Base-by-base conservation (phyloP, 768 basidiomycete species). In the Trametes punicea region DNA sequence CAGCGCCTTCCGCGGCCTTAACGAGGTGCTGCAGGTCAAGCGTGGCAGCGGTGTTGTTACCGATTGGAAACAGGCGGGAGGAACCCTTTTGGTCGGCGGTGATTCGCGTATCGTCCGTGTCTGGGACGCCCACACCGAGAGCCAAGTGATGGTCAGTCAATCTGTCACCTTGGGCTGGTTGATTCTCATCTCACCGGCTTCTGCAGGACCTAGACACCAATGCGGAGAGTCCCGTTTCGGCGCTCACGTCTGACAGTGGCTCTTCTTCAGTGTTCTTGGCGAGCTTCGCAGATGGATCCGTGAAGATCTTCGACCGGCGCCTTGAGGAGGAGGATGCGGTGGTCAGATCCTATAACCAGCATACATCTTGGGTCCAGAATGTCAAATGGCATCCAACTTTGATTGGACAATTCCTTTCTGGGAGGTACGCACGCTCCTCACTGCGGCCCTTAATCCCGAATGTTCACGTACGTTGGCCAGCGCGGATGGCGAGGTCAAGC, bases 71-170 rank as follows among this genome's bases (percentile, higher is more conserved):
- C 96, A 98, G 71, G 78, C 81, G 2, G 80, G 85, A 23, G 97
- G 95, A 0, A 84, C 83, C 25, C 73, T 98, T 30, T 75, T 98
- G n/a, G 84, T 93, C 25, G 91, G 91, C 9, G 97, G 96, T 2
- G 96, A 98, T 71, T 88, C 92, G 33, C 83, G 85, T 55, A 84
- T 87, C 34, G 88, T 99, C 58, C 81, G 93, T 56, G 79, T 94
- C 4, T 99, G 97, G 97, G 95, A 99, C 68, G 96, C 94, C 8
- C 87, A 91, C 61, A 88, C 89, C 2, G 97, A 98, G 69, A 83
- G 79, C 23, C 82, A 84, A 54, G 75, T 86, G 40, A 68, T 87
- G 74, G 91, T 93, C 63, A 60, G 84, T 70, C 11, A 3, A 3
- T 42, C 57, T 27, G 5, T 33, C 20, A 8, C 23, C 25, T 13